Conservation (phyloP, 2,329 filamentous ascomycete genomes). For the Colletotrichum godetiae region DNA sequence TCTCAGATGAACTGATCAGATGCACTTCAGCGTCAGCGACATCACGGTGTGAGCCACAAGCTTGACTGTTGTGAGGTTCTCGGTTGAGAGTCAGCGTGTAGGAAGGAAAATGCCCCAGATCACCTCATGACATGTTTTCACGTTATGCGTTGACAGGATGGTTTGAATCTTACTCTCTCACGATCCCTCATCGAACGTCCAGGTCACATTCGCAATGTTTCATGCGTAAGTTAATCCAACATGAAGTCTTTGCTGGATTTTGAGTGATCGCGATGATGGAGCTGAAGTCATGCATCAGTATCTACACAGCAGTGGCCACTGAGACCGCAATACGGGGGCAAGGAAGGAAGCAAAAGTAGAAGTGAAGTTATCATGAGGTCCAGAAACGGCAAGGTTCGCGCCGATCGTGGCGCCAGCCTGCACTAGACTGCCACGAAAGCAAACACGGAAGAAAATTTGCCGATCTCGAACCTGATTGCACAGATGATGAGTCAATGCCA, state of each 20-base stretch:
- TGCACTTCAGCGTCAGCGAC: not conserved
- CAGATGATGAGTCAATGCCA: not conserved
- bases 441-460: not conserved
- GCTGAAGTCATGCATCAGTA: not conserved
- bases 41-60: not conserved
- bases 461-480: not conserved
- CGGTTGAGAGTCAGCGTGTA: not conserved
- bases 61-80: not conserved
- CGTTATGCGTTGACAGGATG: not conserved
- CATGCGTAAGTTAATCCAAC: too few relatives aligned
- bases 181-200: not conserved
- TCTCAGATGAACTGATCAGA: not conserved
- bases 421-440: not conserved
- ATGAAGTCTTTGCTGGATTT: not conserved
- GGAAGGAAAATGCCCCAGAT: not conserved
- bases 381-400: not conserved
- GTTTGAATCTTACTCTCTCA: not conserved
- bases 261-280: not conserved
- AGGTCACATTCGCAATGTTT: not conserved
- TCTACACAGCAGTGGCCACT: not conserved
- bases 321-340: not conserved
- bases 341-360: not conserved
- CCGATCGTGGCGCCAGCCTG: not conserved
- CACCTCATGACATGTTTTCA: not conserved
- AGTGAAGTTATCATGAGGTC: not conserved